Evolutionary conservation across 306 rosid genomes (phyloP).

Genomic region (Corylus americana): DNA sequence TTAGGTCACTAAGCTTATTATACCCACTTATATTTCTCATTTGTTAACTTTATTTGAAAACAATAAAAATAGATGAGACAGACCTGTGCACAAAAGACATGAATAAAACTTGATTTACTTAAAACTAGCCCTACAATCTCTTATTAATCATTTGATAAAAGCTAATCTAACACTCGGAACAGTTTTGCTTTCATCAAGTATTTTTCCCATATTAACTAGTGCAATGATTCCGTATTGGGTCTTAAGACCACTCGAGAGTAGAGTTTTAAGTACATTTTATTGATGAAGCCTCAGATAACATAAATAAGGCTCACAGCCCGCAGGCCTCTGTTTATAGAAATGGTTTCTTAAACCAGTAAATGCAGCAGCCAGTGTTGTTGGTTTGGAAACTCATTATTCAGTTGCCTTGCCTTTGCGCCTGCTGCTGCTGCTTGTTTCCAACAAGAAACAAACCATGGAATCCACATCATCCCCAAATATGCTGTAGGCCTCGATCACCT

Average conservation of each 20-base stretch:
- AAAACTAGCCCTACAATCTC: too few species aligned
- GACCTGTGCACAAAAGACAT: too few species aligned
- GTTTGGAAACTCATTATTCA: slow-evolving; percentile 47
- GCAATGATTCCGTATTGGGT: not conserved
- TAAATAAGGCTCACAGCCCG: not conserved
- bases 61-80: too few species aligned
- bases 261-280: not conserved
- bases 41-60: too few species aligned
- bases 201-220: not conserved
- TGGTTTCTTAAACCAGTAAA: not conserved
- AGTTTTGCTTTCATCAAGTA: too few species aligned
- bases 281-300: not conserved
- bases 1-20: too few species aligned
- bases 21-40: too few species aligned
- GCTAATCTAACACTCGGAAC: not conserved
- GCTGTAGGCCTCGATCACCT: slow-evolving; percentile 85
- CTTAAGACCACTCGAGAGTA: not conserved
- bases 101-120: too few species aligned
- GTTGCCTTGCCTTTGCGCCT: slow-evolving; percentile 94
- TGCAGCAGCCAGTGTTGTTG: not conserved
- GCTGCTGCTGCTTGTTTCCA: slow-evolving; percentile 79
- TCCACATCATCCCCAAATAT: slow-evolving; percentile 95
- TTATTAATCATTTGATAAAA: too few species aligned
- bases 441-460: slow-evolving; percentile 81
- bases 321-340: slow-evolving; percentile 8